phyloP scores from a whole-genome alignment of 2,329 filamentous ascomycete species.

The Plectosphaerella plurivora region DNA sequence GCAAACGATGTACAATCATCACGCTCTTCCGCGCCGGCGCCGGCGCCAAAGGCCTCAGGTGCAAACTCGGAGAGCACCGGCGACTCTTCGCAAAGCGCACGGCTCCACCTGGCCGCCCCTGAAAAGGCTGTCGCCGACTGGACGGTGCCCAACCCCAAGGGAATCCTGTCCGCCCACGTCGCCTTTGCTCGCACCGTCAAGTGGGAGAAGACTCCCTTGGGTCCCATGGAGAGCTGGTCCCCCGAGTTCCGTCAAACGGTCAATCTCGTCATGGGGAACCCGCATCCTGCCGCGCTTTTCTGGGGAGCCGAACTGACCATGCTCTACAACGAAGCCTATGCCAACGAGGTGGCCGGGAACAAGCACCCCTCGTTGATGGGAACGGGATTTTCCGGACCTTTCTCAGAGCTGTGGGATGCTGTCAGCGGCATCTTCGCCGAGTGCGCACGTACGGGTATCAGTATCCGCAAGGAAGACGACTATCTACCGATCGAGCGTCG shows the following conservation, averaged over 20 bases:
- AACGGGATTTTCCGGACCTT: constrained; percentile 50
- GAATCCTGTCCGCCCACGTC: constrained; percentile 22
- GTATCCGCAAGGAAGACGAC: constrained; percentile 27
- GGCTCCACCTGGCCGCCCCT: constrained; percentile 21
- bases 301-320: constrained; percentile 59
- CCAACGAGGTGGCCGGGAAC: constrained; percentile 52
- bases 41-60: constrained; percentile 8
- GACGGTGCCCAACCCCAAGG: constrained; percentile 23
- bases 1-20: constrained; percentile 1
- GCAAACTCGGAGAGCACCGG: constrained; percentile 22
- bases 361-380: constrained; percentile 61
- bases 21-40: constrained; percentile 2
- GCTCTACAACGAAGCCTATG: constrained; percentile 59
- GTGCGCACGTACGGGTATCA: constrained; percentile 26
- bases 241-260: constrained; percentile 35
- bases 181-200: constrained; percentile 26
- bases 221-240: constrained; percentile 38
- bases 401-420: constrained; percentile 42
- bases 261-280: constrained; percentile 31
- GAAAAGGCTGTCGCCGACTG: constrained; percentile 30
- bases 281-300: constrained; percentile 48
- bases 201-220: constrained; percentile 38
- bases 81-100: constrained; percentile 19
- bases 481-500: constrained; percentile 23
- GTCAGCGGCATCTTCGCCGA: constrained; percentile 26